Percentiles rank a stretch among this genome's conserved stretches.
phyloP scores from a whole-genome alignment of 192 early-diverging fungal genomes.

The Mortierella antarctica region DNA sequence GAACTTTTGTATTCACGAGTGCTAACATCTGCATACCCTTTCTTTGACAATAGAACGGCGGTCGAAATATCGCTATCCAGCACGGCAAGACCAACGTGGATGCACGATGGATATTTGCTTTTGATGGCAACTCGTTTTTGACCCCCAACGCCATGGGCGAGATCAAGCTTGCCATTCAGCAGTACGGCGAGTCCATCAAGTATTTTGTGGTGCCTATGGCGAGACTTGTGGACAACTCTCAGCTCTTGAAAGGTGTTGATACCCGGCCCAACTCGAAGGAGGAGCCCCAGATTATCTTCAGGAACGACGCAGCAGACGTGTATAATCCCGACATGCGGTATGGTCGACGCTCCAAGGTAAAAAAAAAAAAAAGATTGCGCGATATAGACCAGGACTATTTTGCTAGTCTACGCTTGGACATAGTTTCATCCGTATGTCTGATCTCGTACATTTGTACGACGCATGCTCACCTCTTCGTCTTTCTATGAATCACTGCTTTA shows the following conservation, averaged over 20 bases:
- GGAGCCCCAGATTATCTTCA: slow-evolving; percentile 71
- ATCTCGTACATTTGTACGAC: neutral
- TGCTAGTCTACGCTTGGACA: neutral
- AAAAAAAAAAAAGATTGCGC: neutral
- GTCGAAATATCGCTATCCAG: slow-evolving; percentile 64
- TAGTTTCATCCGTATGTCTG: neutral
- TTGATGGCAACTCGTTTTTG: slow-evolving; percentile 72
- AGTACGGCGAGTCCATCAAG: slow-evolving; percentile 60
- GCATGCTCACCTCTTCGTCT: neutral
- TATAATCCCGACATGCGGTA: slow-evolving; percentile 72
- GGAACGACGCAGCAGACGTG: slow-evolving; percentile 63
- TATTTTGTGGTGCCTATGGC: slow-evolving; percentile 75
- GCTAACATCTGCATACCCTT: no score
- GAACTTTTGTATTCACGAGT: no score
- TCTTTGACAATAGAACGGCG: slow-evolving; percentile 62
- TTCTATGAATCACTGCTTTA: slow-evolving; percentile 11
- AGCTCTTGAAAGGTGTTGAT: slow-evolving; percentile 61
- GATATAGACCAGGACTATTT: no score
- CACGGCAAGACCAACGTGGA: slow-evolving; percentile 61
- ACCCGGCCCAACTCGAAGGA: slow-evolving; percentile 66
- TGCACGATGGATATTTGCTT: slow-evolving; percentile 70
- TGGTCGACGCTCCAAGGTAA: slow-evolving; percentile 73
- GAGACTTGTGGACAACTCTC: slow-evolving; percentile 66
- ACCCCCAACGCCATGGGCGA: slow-evolving; percentile 65
- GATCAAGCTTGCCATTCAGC: slow-evolving; percentile 59